Base-by-base conservation (phyloP, 169 alveolate species). In the Cryptosporidium baileyi region DNA sequence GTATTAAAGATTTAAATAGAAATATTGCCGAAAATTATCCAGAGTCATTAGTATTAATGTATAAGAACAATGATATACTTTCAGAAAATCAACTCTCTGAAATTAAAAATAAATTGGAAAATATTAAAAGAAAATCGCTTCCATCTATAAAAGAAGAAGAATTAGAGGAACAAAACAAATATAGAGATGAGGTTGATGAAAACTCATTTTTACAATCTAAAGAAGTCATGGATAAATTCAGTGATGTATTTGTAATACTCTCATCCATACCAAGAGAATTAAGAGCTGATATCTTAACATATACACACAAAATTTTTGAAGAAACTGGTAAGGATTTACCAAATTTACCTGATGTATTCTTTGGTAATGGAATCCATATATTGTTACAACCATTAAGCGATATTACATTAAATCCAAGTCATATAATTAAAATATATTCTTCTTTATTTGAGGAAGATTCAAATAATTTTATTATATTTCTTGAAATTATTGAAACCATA, bases 21-120 rank as follows among this genome's bases (percentile, higher is more conserved):
- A 61, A 57, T 40, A 54, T 74, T 28, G 67, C 67, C 36, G 85
- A 74, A 41, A 74, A 74, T 40, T 74, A 74, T 26, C 85, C 65
- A n/a, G 49, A 74, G 13, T 74, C 85, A 1, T 19, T 11, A 9
- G 54, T 74, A 13, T n/a, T 74, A 26, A 22, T 60, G 7, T 41
- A 36, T 3, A 74, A 38, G 28, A 45, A 74, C n/a, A 67, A 60
- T 9, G 65, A 51, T n/a, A 40, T 57, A 11, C 19, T 54, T 17
- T 38, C 74, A 2, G 40, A 74, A 11, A 38, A 15, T 22, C 40
- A 51, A 13, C 32, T 74, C 17, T 74, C 85, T 8, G 34, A 32
- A 13, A 61, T 74, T 49, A 34, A 51, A 32, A 41, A 36, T 24
- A 54, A 38, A 47, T 59, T 74, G 36, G 54, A 45, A 36, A 11